Conservation (phyloP, 345 rosid genomes). For the Melastoma malabathricum region DNA sequence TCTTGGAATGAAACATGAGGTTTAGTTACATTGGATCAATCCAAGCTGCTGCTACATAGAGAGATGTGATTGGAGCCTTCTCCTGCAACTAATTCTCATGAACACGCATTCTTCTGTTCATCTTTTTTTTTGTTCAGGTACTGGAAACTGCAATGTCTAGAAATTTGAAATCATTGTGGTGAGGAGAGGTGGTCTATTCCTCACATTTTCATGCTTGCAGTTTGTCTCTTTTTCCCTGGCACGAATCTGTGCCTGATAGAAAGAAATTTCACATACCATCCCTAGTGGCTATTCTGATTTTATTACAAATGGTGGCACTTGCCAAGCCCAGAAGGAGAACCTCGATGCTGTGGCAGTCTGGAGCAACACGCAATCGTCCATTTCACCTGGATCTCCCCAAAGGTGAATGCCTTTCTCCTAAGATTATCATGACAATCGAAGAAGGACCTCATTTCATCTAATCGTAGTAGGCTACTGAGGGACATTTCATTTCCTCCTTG, state of each 20-base stretch:
- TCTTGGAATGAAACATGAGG: slow-evolving; percentile 76
- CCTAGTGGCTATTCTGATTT: no score
- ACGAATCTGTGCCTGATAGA: no score
- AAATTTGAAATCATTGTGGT: slow-evolving; percentile 62
- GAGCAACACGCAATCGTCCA: slow-evolving; percentile 86
- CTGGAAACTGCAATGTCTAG: slow-evolving; percentile 55
- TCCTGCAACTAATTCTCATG: not conserved
- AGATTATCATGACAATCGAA: slow-evolving; percentile 24
- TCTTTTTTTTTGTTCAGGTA: slow-evolving; percentile 21
- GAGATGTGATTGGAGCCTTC: slow-evolving; percentile 28
- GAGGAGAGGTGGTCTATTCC: slow-evolving; percentile 66
- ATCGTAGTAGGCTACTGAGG: not conserved
- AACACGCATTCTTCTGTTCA: no score
- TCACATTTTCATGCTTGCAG: slow-evolving; percentile 72
- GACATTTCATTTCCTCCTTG: no score
- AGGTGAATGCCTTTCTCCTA: slow-evolving; percentile 63
- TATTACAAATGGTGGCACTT: slow-evolving; percentile 53
- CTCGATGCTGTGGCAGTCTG: slow-evolving; percentile 46
- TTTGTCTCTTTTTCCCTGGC: no score
- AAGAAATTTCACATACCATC: no score
- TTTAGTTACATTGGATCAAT: slow-evolving; percentile 80
- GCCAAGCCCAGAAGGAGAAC: slow-evolving; percentile 51
- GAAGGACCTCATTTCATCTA: not conserved
- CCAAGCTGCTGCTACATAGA: slow-evolving; percentile 67
- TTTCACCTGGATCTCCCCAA: slow-evolving; percentile 71